Evolutionary conservation across 257 asterid genomes (phyloP), one percentile per base, ranked within the genome.

Genomic region (Nicotiana noctiflora): DNA sequence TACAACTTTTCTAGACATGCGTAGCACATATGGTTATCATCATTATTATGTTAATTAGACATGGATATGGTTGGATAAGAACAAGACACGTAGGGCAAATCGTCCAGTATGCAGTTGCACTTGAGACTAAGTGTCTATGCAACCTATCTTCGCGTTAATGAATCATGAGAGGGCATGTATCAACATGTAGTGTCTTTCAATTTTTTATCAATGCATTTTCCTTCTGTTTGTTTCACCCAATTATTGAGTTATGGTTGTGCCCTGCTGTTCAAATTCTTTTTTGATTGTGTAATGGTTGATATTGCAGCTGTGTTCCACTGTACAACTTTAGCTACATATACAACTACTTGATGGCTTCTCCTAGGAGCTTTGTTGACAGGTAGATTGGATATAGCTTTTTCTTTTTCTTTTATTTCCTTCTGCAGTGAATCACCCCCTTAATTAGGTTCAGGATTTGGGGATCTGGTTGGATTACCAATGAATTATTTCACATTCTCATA

Each of bases 341-440:
- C 91, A 87, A 78, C 83, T 90, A 91, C 85, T 83, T 96, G 60
- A 87, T 92, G 93, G 89, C 82, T 84, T 94, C 98, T 85, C 98
- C 97, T 1, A 91, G 87, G 89, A 96, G 99, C 83, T 94, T 92
- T 80, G 99, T 96, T 76, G 99, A 96, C 97, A 96, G 99, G 99
- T 51, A 51, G 56, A 51, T 3, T 51, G 56, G 18, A 51, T 51
- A 51, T 12, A 51, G 18, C 6, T 51, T 40, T 40, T 40, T 40
- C 12, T 40, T 40, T 8, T 56, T 56, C 23, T 56, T 56, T 6
- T 18, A 4, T 18, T 56, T 56, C 62, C 25, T 56, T 56, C 25
- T 56, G 62, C 62, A 56, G 3, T 9, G 23, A 46, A 46, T 46
- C 60, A 46, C 14, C 40, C 23, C 21, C 40, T 72, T 46, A 46